A percentile compares a stretch with the other conserved stretches of the same genome.
These are phyloP conservation scores for Lycium ferocissimum DNA, from an alignment of 257 asterid genomes.

Conservation along the genomic window DNA sequence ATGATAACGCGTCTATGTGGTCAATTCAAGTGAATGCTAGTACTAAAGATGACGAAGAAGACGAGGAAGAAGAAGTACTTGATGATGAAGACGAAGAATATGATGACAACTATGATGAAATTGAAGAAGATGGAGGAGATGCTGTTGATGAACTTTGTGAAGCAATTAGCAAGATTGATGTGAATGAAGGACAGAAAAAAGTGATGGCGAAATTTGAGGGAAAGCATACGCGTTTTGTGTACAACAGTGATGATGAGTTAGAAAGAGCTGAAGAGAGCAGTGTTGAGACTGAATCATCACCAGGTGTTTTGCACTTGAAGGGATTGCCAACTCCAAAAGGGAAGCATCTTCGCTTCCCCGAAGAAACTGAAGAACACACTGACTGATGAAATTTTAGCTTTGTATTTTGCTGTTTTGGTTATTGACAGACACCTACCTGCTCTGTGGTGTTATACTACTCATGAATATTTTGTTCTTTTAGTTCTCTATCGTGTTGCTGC, in stretches of 20 bases:
- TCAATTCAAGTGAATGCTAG: constrained; percentile 83
- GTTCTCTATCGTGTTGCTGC: background rate
- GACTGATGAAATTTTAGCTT: background rate
- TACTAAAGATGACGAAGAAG: constrained; percentile 50
- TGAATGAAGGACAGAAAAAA: constrained; percentile 35
- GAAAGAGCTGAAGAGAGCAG: constrained; percentile 53
- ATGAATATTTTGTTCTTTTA: background rate
- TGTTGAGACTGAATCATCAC: constrained; percentile 22
- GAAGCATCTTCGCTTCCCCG: constrained; percentile 59
- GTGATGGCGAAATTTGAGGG: constrained; percentile 47
- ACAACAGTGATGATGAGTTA: constrained; percentile 78
- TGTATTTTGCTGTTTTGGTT: background rate
- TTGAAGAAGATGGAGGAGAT: constrained; percentile 29
- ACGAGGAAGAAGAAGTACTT: constrained; percentile 30
- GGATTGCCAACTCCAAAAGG: constrained; percentile 54
- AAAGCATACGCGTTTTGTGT: constrained; percentile 72
- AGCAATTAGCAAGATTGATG: constrained; percentile 67
- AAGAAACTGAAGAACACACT: constrained; percentile 29
- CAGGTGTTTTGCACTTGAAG: constrained; percentile 32
- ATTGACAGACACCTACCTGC: constrained; percentile 7
- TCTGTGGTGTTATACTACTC: background rate
- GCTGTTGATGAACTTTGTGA: constrained; percentile 71
- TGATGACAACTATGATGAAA: constrained; percentile 39
- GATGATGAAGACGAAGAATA: constrained; percentile 41
- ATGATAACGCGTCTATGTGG: constrained; percentile 70